These are phyloP conservation scores for Candida michaelii DNA, from an alignment of 805 yeast genomes.

Conservation along the genomic window DNA sequence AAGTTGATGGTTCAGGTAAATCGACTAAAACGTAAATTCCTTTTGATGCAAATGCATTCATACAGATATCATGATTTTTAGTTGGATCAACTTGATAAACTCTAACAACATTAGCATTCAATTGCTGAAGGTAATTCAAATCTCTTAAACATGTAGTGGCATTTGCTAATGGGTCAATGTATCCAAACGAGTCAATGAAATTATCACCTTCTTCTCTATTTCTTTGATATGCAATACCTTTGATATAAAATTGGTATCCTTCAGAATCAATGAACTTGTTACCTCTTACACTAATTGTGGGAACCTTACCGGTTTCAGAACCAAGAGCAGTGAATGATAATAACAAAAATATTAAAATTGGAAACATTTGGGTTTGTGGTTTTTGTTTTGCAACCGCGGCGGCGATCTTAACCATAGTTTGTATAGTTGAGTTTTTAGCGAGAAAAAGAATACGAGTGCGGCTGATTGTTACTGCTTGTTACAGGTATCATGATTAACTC, in stretches of 20 bases:
- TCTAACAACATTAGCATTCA: constrained; percentile 76
- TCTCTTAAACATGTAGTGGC: constrained; percentile 72
- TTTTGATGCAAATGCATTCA: constrained; percentile 53
- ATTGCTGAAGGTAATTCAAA: constrained; percentile 66
- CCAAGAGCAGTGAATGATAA: neutral
- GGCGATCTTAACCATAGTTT: too few relatives aligned
- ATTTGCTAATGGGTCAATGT: constrained; percentile 79
- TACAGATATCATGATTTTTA: constrained; percentile 72
- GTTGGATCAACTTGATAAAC: constrained; percentile 83
- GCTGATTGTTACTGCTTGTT: neutral
- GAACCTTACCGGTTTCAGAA: neutral
- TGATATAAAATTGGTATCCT: constrained; percentile 82
- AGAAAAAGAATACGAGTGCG: too few relatives aligned
- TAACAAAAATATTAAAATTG: neutral
- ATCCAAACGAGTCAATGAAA: constrained; percentile 24
- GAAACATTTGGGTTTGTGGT: constrained; percentile 2
- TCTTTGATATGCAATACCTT: constrained; percentile 87
- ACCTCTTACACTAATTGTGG: constrained; percentile 1
- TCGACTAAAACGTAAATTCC: constrained; percentile 39
- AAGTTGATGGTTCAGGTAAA: constrained; percentile 34
- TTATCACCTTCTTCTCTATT: constrained; percentile 47
- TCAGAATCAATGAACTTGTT: constrained; percentile 70
- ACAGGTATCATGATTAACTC: neutral
- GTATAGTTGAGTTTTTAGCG: too few relatives aligned
- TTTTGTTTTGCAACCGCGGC: constrained; percentile 1